These are phyloP conservation scores for Hordeum pubiflorum DNA, from an alignment of 202 grass and related monocot genomes.

Conservation along the genomic window DNA sequence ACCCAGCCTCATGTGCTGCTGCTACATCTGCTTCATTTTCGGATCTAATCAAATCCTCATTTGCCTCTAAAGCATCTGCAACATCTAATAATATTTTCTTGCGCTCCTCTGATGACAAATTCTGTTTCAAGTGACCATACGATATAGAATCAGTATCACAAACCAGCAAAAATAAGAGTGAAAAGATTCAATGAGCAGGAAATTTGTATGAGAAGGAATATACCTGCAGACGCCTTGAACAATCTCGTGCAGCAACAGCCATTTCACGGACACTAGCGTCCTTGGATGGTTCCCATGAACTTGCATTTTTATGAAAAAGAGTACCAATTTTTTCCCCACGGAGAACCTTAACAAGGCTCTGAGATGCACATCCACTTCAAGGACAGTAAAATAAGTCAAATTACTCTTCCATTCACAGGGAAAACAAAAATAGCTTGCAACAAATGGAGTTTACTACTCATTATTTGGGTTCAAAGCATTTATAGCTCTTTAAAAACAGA, in stretches of 20 bases:
- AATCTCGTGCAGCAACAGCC: constrained; percentile 79
- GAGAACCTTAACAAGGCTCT: constrained; percentile 81
- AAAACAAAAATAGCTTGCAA: neutral
- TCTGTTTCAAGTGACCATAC: constrained; percentile 38
- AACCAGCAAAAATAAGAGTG: neutral
- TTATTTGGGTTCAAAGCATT: neutral
- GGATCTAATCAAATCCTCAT: constrained; percentile 57
- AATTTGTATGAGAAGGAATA: neutral
- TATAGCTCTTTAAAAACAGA: neutral
- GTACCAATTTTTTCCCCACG: constrained; percentile 90
- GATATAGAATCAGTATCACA: neutral
- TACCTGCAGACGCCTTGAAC: constrained; percentile 76
- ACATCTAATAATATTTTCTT: constrained; percentile 80
- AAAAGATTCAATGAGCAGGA: neutral
- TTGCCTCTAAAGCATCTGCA: constrained; percentile 77
- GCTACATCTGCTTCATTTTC: constrained; percentile 88
- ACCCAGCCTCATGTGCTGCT: constrained; percentile 62
- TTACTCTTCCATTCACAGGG: neutral
- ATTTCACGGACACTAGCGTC: constrained; percentile 56
- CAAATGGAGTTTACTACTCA: neutral
- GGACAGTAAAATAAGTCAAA: constrained; percentile 25
- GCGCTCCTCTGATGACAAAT: constrained; percentile 70
- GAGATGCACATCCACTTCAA: constrained; percentile 71
- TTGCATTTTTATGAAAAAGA: constrained; percentile 77
- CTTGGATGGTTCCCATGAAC: constrained; percentile 50